A percentile compares a stretch with the other conserved stretches of the same genome.
Conservation (phyloP, 352 stramenopile species). For the Pythium pectinolyticum region DNA sequence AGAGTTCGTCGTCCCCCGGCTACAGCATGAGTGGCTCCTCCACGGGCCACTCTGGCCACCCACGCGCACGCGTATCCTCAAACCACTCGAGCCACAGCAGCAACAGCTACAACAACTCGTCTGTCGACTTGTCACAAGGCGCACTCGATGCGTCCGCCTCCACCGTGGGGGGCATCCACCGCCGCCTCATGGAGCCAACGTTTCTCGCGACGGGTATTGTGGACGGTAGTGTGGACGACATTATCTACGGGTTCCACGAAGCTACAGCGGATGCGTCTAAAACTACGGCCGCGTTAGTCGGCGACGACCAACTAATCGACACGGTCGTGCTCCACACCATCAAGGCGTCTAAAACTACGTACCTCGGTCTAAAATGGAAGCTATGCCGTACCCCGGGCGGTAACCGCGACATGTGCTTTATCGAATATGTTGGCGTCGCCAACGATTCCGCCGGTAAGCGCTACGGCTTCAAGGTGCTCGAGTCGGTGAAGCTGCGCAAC, state of each 20-base stretch:
- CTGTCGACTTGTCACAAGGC: not conserved
- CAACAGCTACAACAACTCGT: not conserved
- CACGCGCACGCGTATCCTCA: slow-evolving; percentile 5
- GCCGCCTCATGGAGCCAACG: slow-evolving; percentile 19
- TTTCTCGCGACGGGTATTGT: slow-evolving; percentile 23
- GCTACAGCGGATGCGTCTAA: slow-evolving; percentile 22
- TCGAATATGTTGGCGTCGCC: slow-evolving; percentile 65
- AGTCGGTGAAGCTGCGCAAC: slow-evolving; percentile 58
- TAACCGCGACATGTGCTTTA: slow-evolving; percentile 71
- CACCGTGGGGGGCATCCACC: not conserved
- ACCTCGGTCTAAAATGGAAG: slow-evolving; percentile 77
- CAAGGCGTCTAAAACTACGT: slow-evolving; percentile 49
- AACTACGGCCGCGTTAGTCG: slow-evolving; percentile 39
- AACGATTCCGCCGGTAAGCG: slow-evolving; percentile 53
- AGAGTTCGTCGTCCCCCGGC: slow-evolving; percentile 4
- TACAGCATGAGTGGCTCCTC: not conserved
- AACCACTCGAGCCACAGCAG: slow-evolving; percentile 9
- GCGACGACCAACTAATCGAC: slow-evolving; percentile 63
- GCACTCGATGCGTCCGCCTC: not conserved
- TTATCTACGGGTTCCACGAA: slow-evolving; percentile 28
- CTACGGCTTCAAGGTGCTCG: slow-evolving; percentile 66
- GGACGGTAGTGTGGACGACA: slow-evolving; percentile 28
- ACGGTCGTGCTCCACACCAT: slow-evolving; percentile 62
- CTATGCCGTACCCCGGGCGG: slow-evolving; percentile 63
- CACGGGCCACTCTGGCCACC: not conserved